A percentile compares a stretch with the other conserved stretches of the same genome.
These are phyloP conservation scores for Penicillium griseofulvum DNA, from an alignment of 2,329 filamentous ascomycete species.

Conservation along the genomic window DNA sequence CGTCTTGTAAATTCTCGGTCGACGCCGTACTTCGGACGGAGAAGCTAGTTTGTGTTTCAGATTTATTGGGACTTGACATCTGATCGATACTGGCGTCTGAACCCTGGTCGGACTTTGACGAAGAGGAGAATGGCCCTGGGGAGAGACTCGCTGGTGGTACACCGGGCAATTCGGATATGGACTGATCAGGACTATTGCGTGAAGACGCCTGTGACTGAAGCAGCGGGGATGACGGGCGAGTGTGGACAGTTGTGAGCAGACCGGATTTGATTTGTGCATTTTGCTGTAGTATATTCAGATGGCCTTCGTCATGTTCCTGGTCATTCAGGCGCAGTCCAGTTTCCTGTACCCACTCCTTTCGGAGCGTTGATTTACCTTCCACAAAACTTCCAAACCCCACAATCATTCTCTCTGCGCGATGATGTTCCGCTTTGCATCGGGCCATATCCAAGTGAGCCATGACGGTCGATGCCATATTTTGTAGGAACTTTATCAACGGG, in stretches of 20 bases:
- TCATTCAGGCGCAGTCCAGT: neutral
- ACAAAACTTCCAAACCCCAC: conserved; percentile 48
- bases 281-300: conserved; percentile 24
- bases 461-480: conserved; percentile 54
- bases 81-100: neutral
- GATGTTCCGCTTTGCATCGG: conserved; percentile 9
- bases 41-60: neutral
- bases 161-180: neutral
- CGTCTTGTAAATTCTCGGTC: neutral
- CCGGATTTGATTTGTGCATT: conserved; percentile 8
- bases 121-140: neutral
- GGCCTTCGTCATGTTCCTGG: conserved; percentile 9
- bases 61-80: neutral
- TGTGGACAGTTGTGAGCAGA: neutral
- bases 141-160: neutral
- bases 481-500: conserved; percentile 53
- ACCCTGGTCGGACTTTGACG: neutral
- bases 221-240: neutral
- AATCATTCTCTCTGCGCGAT: conserved; percentile 12
- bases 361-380: conserved; percentile 42
- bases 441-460: conserved; percentile 60
- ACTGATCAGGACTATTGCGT: neutral
- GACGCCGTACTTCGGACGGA: neutral
- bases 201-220: neutral
- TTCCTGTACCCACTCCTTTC: conserved; percentile 23